Conservation (phyloP, 2,329 filamentous ascomycete genomes). For the Stemphylium lycopersici region DNA sequence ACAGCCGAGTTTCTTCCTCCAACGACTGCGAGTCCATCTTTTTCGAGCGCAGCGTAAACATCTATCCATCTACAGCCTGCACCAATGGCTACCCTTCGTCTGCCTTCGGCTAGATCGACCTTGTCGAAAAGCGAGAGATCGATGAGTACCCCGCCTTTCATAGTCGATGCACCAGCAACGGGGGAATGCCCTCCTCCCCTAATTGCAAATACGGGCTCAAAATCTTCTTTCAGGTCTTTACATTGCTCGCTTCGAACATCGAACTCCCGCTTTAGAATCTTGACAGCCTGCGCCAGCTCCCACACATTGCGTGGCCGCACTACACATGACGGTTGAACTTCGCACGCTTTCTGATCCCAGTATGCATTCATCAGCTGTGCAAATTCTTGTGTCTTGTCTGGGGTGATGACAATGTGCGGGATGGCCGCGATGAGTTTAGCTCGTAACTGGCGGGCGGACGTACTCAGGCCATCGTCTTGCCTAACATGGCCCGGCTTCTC, state of each 20-base stretch:
- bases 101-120: conserved; percentile 9
- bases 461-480: conserved; percentile 10
- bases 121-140: conserved; percentile 25
- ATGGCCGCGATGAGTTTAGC: conserved; percentile 18
- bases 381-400: conserved; percentile 11
- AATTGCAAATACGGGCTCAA: conserved; percentile 51
- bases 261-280: conserved; percentile 35
- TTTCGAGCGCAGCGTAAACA: conserved; percentile 23
- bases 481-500: conserved; percentile 10
- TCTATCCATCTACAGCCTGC: conserved; percentile 28
- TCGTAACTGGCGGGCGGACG: conserved; percentile 14
- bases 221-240: neutral
- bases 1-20: conserved; percentile 37
- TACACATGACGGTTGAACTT: conserved; percentile 40
- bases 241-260: conserved; percentile 26
- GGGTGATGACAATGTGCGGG: conserved; percentile 16
- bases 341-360: conserved; percentile 45
- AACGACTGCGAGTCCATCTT: conserved; percentile 21
- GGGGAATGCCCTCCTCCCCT: conserved; percentile 55
- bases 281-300: conserved; percentile 38
- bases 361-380: conserved; percentile 25
- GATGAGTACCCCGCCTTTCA: conserved; percentile 25
- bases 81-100: conserved; percentile 19
- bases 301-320: conserved; percentile 36
- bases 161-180: conserved; percentile 27